Evolutionary conservation across 345 rosid species (phyloP), one percentile per base, ranked within the genome.

Genomic region (Salix purpurea): DNA sequence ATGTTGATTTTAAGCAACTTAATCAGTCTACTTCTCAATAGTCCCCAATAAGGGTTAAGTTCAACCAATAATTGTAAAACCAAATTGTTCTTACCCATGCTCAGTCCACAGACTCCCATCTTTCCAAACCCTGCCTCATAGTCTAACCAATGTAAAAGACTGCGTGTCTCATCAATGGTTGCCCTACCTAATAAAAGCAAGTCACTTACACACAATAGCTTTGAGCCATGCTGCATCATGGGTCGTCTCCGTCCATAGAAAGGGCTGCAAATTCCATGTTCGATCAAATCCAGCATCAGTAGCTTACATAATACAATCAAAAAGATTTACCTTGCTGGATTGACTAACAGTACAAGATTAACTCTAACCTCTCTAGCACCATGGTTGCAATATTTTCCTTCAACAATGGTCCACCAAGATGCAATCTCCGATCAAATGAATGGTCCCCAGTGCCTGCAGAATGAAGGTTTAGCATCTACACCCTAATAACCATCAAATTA

Each of bases 211-310:
- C 99, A 91, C 61, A 96, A 87, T 7, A 96, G 92, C 74, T 92
- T 96, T 26, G 98, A 90, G 50, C 97, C 99, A 50, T 81, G 85
- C 81, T 93, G 99, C 78, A 93, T 83, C 83, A 92, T 40, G 15
- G 99, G 98, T 67, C 99, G 97, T 73, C 99, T 87, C 79, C 79
- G 91, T 68, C 99, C 99, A 85, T 96, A 96, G 65, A 93, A 96
- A 71, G 99, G 99, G 86, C 99, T 96, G 92, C 86, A 83, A 79
- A 71, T 65, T 79, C 78, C 86, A 80, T 65, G n/a, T 77, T 80
- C 42, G 77, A 67, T 79, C 71, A 70, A 78, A 78, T 82, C 83
- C 67, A 76, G 81, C 70, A n/a, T 56, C 65, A 24, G 56, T 54
- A 46, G 62, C 15, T 44, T 61, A 48, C 28, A 40, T 5, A 5